These are phyloP conservation scores for Chamaenerion angustifolium DNA, from an alignment of 345 rosid species.

Conservation along the genomic window DNA sequence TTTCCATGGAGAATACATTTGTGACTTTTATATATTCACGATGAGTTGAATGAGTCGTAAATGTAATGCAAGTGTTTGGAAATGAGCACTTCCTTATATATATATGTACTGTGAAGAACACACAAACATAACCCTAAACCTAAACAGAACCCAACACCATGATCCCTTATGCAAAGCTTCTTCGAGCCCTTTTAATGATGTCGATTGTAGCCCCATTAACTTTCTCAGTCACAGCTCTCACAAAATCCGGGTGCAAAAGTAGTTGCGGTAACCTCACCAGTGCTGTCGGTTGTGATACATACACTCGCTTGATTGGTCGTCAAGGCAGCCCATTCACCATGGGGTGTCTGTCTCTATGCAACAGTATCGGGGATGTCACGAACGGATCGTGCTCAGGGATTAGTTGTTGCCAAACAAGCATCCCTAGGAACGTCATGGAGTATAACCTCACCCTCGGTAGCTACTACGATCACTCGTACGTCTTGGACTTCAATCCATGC, in stretches of 20 bases:
- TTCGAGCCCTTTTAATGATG: no score
- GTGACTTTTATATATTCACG: no score
- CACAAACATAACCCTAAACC: no score
- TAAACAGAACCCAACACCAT: no score
- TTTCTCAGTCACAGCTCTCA: not conserved
- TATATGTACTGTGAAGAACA: no score
- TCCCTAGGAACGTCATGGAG: not conserved
- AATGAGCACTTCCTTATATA: no score
- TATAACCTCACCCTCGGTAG: not conserved
- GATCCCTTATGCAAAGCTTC: no score
- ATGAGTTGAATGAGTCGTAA: no score
- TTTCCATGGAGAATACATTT: no score
- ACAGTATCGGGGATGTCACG: not conserved
- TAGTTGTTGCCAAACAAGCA: slow-evolving; percentile 2
- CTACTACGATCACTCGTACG: not conserved
- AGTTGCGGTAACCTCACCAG: slow-evolving; percentile 17
- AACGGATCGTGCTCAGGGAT: slow-evolving; percentile 5
- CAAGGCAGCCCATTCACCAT: not conserved
- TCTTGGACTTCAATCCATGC: slow-evolving; percentile 13
- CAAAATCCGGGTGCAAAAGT: slow-evolving; percentile 12
- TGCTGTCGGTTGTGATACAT: slow-evolving; percentile 1
- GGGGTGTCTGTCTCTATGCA: slow-evolving; percentile 4
- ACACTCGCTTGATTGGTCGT: not conserved
- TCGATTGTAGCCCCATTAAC: no score
- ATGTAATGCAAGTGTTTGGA: no score